Evolutionary conservation across 495 filamentous ascomycete genomes (phyloP).

Genomic region (Copromyces sp.): DNA sequence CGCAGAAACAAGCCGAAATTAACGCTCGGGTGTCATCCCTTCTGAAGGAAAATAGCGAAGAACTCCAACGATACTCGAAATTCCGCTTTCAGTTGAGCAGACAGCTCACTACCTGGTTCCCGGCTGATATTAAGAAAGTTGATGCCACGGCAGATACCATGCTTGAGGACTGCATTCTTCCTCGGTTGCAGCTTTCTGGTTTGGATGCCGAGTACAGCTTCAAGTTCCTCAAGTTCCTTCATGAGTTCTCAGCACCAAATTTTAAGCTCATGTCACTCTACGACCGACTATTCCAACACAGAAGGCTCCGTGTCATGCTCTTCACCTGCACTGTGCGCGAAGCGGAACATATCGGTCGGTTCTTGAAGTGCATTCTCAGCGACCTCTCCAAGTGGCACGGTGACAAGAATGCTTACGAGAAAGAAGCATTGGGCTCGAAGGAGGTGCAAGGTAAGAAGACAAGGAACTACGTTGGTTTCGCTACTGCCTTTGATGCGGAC

Average conservation of each 20-base stretch:
- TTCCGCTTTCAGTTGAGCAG: conserved; percentile 54
- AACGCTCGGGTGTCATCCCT: conserved; percentile 56
- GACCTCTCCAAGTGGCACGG: conserved; percentile 79
- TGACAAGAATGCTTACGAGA: conserved; percentile 64
- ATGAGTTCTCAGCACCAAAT: conserved; percentile 68
- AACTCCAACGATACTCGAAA: conserved; percentile 53
- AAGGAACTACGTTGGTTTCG: conserved; percentile 40
- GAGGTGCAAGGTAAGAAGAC: conserved; percentile 27
- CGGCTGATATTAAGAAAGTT: conserved; percentile 46
- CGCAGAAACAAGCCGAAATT: conserved; percentile 58
- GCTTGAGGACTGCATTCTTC: conserved; percentile 83
- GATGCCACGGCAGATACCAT: conserved; percentile 63
- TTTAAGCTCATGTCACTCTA: conserved; percentile 81
- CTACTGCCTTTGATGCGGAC: conserved; percentile 51
- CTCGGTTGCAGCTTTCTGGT: conserved; percentile 72
- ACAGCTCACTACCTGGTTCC: conserved; percentile 77
- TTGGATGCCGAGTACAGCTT: conserved; percentile 82
- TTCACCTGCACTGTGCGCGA: conserved; percentile 82
- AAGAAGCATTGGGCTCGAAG: conserved; percentile 51
- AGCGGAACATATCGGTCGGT: conserved; percentile 81
- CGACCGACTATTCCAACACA: conserved; percentile 73
- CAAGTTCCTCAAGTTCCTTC: conserved; percentile 74
- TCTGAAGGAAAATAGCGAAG: conserved; percentile 34
- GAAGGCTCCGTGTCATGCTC: conserved; percentile 67
- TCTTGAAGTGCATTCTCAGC: conserved; percentile 68